A percentile compares a stretch with the other conserved stretches of the same genome.
phyloP scores from a whole-genome alignment of 768 basidiomycete genomes.

The Cystofilobasidium ferigula region DNA sequence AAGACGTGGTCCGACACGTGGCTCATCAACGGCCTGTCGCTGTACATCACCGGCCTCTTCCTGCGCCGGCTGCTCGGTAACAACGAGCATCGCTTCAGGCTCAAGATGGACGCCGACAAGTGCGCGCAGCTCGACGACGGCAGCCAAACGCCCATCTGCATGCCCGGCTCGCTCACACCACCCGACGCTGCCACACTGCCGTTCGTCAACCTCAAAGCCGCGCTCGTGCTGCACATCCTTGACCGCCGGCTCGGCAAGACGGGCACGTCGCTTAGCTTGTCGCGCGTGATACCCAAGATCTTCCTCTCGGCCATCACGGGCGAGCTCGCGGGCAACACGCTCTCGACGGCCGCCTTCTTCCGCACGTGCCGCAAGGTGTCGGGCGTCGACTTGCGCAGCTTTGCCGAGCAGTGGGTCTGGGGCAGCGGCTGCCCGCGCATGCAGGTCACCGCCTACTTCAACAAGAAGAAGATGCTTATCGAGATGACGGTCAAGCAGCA shows the following conservation, averaged over 20 bases:
- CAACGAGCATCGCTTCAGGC: slow-evolving; percentile 88
- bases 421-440: slow-evolving; percentile 92
- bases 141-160: slow-evolving; percentile 81
- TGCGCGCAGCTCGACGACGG: slow-evolving; percentile 80
- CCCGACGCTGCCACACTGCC: slow-evolving; percentile 67
- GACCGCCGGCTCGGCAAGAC: slow-evolving; percentile 88
- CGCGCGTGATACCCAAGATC: slow-evolving; percentile 86
- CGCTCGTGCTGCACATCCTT: slow-evolving; percentile 89
- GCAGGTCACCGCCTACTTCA: slow-evolving; percentile 78
- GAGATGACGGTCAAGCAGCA: slow-evolving; percentile 90
- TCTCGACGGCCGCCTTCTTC: slow-evolving; percentile 83
- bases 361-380: slow-evolving; percentile 85
- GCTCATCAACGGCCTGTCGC: slow-evolving; percentile 87
- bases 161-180: slow-evolving; percentile 71
- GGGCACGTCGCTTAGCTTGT: slow-evolving; percentile 84
- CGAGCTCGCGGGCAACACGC: slow-evolving; percentile 68
- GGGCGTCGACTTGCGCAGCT: slow-evolving; percentile 67
- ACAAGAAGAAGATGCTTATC: slow-evolving; percentile 95
- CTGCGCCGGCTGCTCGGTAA: slow-evolving; percentile 77
- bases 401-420: slow-evolving; percentile 99
- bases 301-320: slow-evolving; percentile 89
- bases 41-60: slow-evolving; percentile 82
- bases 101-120: slow-evolving; percentile 94
- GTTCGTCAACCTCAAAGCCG: slow-evolving; percentile 89
- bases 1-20: slow-evolving; percentile 88